These are phyloP conservation scores for Metarhizium robertsii DNA, from an alignment of 2,329 filamentous ascomycete genomes.

Conservation along the genomic window DNA sequence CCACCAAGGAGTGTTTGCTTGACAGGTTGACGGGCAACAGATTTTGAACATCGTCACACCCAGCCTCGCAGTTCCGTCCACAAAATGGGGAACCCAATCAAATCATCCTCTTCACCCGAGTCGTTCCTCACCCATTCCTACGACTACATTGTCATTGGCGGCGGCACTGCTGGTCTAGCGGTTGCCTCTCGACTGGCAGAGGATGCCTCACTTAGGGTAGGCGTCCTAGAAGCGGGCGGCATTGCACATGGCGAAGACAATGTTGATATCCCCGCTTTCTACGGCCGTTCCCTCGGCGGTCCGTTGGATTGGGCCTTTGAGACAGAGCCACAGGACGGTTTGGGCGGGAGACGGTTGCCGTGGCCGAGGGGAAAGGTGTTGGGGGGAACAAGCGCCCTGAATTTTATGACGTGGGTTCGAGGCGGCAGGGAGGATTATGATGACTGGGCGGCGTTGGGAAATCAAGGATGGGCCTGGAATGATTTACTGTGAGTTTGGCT, in stretches of 20 bases:
- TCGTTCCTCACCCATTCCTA: slow-evolving; percentile 17
- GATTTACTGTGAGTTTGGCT: slow-evolving; percentile 19
- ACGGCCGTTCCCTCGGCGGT: slow-evolving; percentile 25
- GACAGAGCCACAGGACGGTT: slow-evolving; percentile 27
- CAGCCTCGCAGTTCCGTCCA: background rate
- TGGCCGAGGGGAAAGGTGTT: slow-evolving; percentile 41
- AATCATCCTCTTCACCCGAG: slow-evolving; percentile 5
- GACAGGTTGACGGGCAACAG: too few relatives aligned
- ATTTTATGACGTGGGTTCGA: slow-evolving; percentile 46
- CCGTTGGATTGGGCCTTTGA: slow-evolving; percentile 32
- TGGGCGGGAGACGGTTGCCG: slow-evolving; percentile 28
- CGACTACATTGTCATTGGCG: slow-evolving; percentile 38
- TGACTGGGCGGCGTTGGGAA: slow-evolving; percentile 48
- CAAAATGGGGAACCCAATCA: background rate
- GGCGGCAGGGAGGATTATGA: slow-evolving; percentile 41
- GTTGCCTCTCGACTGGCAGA: slow-evolving; percentile 39
- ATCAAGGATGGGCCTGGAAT: slow-evolving; percentile 49
- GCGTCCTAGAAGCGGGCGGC: slow-evolving; percentile 22
- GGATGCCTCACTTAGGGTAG: slow-evolving; percentile 16
- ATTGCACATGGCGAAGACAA: slow-evolving; percentile 18
- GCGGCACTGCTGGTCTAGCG: slow-evolving; percentile 44
- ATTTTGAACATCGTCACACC: too few relatives aligned
- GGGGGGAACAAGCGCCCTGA: slow-evolving; percentile 53
- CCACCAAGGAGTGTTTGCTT: too few relatives aligned
- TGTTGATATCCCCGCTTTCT: slow-evolving; percentile 30